These are phyloP conservation scores for Komagataella pastoris DNA, from an alignment of 805 yeast species.

Conservation along the genomic window DNA sequence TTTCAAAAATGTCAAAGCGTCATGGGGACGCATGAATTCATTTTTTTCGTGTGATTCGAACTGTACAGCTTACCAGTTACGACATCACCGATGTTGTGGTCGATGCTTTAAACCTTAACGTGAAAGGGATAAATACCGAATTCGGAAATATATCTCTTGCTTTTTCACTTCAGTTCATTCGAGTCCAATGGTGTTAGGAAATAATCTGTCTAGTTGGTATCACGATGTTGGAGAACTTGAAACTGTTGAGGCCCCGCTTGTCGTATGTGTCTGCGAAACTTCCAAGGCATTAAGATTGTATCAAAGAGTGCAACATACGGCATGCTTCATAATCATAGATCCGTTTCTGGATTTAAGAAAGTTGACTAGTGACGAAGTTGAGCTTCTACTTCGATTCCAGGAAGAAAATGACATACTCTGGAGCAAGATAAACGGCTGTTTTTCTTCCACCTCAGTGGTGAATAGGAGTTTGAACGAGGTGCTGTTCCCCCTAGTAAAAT, in stretches of 20 bases:
- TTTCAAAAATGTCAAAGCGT: neutral
- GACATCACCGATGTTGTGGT: neutral
- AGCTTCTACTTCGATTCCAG: neutral
- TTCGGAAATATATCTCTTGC: neutral
- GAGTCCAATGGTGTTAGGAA: neutral
- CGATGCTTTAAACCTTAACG: neutral
- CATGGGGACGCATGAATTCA: neutral
- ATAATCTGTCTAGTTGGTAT: neutral
- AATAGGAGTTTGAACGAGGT: neutral
- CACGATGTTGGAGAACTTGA: neutral
- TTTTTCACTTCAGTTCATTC: neutral
- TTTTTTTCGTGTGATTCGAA: too few relatives aligned
- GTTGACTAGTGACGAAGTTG: neutral
- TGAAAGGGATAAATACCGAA: neutral
- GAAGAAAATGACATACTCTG: neutral
- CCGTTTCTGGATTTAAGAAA: neutral
- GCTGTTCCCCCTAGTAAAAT: neutral
- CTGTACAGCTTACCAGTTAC: neutral
- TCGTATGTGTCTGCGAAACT: neutral
- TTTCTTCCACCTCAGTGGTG: neutral
- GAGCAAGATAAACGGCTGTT: neutral
- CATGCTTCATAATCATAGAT: neutral
- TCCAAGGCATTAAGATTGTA: neutral
- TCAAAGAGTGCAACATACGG: neutral
- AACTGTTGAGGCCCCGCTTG: neutral